phyloP scores from a whole-genome alignment of 441 rosid genomes.

The Erodium chrysanthum region DNA sequence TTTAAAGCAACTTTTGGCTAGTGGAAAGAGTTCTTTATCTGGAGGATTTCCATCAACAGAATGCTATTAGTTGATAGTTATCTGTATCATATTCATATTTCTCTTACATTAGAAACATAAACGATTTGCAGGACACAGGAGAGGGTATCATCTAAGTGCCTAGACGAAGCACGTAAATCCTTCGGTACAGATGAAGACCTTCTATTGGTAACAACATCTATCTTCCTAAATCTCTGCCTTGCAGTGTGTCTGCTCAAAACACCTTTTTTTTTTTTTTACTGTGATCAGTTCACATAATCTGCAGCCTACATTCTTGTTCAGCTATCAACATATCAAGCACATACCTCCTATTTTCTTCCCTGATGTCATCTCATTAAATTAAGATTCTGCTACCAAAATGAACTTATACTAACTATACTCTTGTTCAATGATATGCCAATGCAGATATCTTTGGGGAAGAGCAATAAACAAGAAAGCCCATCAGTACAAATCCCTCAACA shows the following conservation, averaged over 20 bases:
- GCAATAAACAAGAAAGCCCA: conserved; percentile 20
- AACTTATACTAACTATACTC: background rate
- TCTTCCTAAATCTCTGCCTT: no score
- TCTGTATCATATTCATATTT: background rate
- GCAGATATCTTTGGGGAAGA: conserved; percentile 50
- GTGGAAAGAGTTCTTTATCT: background rate
- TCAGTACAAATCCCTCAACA: conserved; percentile 8
- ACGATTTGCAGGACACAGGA: conserved; percentile 40
- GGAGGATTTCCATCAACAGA: background rate
- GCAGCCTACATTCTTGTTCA: no score
- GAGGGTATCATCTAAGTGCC: conserved; percentile 55
- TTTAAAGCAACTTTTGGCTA: background rate
- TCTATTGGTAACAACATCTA: conserved; percentile 45
- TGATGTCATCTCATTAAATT: background rate
- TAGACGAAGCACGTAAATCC: conserved; percentile 68
- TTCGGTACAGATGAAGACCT: conserved; percentile 93
- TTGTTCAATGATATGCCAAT: background rate
- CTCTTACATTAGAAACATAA: conserved; percentile 7
- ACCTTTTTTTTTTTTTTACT: no score
- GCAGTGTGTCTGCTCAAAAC: no score
- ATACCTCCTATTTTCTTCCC: no score
- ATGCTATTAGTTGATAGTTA: background rate
- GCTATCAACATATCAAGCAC: no score
- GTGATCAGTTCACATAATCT: no score
- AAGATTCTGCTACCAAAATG: background rate